A percentile compares a stretch with the other conserved stretches of the same genome.
These are phyloP conservation scores for Myxozyma melibiosi DNA, from an alignment of 805 yeast species.

Conservation along the genomic window DNA sequence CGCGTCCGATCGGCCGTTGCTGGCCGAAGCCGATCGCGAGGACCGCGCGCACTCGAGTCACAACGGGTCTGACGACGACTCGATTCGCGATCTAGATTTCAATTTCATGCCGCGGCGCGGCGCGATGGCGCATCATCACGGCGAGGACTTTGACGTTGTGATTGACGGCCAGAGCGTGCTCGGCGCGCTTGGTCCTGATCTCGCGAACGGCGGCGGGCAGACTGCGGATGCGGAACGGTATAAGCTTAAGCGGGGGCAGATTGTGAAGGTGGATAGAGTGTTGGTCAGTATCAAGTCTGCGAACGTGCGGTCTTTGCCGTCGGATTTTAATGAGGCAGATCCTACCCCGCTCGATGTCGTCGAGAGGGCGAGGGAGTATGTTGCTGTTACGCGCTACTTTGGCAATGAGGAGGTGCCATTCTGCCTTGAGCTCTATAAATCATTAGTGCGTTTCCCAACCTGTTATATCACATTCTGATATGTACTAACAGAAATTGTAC, in stretches of 20 bases:
- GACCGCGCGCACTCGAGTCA: conserved; percentile 17
- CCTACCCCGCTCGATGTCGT: conserved; percentile 56
- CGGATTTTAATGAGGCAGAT: conserved; percentile 53
- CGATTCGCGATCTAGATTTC: conserved; percentile 17
- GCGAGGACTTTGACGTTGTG: conserved; percentile 10
- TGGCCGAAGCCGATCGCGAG: conserved; percentile 4
- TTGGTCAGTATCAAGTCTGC: conserved; percentile 60
- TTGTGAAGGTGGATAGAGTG: conserved; percentile 67
- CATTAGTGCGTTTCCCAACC: conserved; percentile 28
- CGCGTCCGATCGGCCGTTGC: conserved; percentile 1
- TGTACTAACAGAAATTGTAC: background rate
- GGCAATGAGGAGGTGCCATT: conserved; percentile 56
- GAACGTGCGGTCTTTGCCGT: conserved; percentile 40
- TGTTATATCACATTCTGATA: background rate
- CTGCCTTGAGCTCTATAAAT: conserved; percentile 62
- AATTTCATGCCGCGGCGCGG: conserved; percentile 16
- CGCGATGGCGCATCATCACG: background rate
- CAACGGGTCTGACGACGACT: conserved; percentile 16
- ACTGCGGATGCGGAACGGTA: background rate
- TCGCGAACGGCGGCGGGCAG: conserved; percentile 7
- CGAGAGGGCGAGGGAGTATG: conserved; percentile 80
- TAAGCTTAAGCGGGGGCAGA: conserved; percentile 52
- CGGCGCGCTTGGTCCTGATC: conserved; percentile 19
- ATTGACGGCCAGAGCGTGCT: conserved; percentile 21
- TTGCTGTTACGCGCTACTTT: conserved; percentile 70